Percentiles rank a stretch among this genome's conserved stretches.
These are phyloP conservation scores for Allomyces arbusculus DNA, from an alignment of 192 early-diverging fungal genomes.

Conservation along the genomic window DNA sequence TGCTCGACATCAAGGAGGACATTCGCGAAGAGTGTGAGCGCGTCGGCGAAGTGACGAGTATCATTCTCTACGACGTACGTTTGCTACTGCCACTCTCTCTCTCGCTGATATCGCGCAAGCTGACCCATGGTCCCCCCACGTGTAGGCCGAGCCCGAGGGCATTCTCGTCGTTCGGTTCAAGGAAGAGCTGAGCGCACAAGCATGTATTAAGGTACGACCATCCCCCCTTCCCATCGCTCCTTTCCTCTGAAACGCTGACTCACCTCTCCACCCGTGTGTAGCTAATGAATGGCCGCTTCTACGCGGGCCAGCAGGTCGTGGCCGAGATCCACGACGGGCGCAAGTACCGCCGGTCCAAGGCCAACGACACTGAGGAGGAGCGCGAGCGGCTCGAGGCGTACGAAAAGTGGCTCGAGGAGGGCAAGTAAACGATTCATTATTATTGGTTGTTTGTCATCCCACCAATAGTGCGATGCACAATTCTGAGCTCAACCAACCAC, in stretches of 20 bases:
- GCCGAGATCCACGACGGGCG: slow-evolving; percentile 66
- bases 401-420: slow-evolving; percentile 66
- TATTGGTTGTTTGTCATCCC: too few relatives aligned
- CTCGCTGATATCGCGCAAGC: not conserved
- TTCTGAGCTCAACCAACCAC: too few relatives aligned
- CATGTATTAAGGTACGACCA: slow-evolving; percentile 58
- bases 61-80: slow-evolving; percentile 83
- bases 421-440: too few relatives aligned
- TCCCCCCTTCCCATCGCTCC: slow-evolving; percentile 1
- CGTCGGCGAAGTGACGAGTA: slow-evolving; percentile 80
- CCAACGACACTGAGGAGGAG: slow-evolving; percentile 30
- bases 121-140: not conserved
- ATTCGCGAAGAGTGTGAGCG: slow-evolving; percentile 84
- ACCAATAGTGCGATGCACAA: too few relatives aligned
- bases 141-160: slow-evolving; percentile 53
- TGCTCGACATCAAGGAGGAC: slow-evolving; percentile 86
- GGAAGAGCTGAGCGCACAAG: slow-evolving; percentile 48
- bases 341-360: slow-evolving; percentile 41
- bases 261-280: slow-evolving; percentile 10
- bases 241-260: not conserved
- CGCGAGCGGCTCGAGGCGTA: slow-evolving; percentile 59
- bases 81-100: not conserved
- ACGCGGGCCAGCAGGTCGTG: slow-evolving; percentile 59
- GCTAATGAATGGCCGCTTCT: slow-evolving; percentile 79
- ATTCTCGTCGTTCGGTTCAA: slow-evolving; percentile 77